Evolutionary conservation across 23 red algal genomes (phyloP), one percentile per base, ranked within the genome.

Genomic region (Cyanidiococcus yangmingshanensis): DNA sequence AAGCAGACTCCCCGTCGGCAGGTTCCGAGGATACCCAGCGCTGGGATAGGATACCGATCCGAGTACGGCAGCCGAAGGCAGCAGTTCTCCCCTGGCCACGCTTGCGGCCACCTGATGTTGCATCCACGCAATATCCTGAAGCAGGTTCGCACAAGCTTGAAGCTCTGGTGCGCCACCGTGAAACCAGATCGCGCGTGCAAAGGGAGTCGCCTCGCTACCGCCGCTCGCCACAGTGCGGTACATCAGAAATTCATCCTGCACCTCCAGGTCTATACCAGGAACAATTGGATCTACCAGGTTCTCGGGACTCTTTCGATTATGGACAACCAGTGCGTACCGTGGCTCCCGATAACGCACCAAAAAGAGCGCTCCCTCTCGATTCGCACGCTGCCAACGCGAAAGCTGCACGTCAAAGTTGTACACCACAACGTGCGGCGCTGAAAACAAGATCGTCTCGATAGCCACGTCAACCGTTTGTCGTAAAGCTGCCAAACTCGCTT

Each of bases 281-380:
- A 35, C 63, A 12, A 71, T 7, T 7, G n/a, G 63, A 17, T 71
- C 63, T 3, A 71, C 63, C 12, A 71, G 63, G 32, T 71, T 30
- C 63, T 71, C 63, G 7, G 63, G 63, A 30, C 27, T 71, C 27
- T 71, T 71, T 25, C 63, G 63, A 35, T 71, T 71, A 35, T 71
- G 63, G 7, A 71, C 27, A 25, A 71, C 63, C 63, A 71, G 27
- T 2, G 63, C 63, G 32, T 35, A 71, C 3, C n/a, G 32, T 29
- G n/a, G 63, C n/a, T 71, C 63, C 63, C 63, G 63, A 29, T 32
- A 71, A 3, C 63, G 63, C 63, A 71, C 63, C 63, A 71, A 35
- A 35, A 71, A 71, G n/a, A 71, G 63, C 63, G 63, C 63, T 7
- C 63, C 63, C 27, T 71, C 63, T 35, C 21, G n/a, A 25, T 25